Conservation (phyloP, 2,329 filamentous ascomycete genomes). For the Stachybotrys elegans region DNA sequence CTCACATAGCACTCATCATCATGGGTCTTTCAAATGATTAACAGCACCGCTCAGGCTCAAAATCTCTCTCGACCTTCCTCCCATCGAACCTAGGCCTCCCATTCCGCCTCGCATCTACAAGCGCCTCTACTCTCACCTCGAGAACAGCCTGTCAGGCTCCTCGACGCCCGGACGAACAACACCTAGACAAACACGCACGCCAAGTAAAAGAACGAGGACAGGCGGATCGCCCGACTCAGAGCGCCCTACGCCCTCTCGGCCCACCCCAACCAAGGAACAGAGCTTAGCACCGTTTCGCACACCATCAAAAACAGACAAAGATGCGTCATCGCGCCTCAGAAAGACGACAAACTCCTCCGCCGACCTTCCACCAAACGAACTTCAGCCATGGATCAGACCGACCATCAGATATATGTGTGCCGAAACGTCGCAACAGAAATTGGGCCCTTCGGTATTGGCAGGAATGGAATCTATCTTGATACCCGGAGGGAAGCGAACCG, state of each 20-base stretch:
- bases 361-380: constrained; percentile 25
- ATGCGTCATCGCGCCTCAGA: constrained; percentile 37
- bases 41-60: constrained; percentile 56
- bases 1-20: not conserved
- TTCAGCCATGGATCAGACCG: constrained; percentile 65
- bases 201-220: constrained; percentile 24
- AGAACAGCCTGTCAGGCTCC: constrained; percentile 58
- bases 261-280: constrained; percentile 42
- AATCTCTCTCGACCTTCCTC: constrained; percentile 68
- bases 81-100: constrained; percentile 69
- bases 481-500: constrained; percentile 35
- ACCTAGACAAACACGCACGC: constrained; percentile 24
- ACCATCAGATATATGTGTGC: constrained; percentile 60
- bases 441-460: constrained; percentile 69
- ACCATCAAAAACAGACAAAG: constrained; percentile 16
- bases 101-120: constrained; percentile 78
- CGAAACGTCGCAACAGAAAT: constrained; percentile 52
- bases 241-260: constrained; percentile 32
- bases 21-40: not conserved
- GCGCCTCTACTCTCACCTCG: constrained; percentile 75
- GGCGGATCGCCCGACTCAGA: constrained; percentile 19
- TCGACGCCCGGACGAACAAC: constrained; percentile 23
- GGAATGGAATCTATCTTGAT: constrained; percentile 58
- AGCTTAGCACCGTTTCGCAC: constrained; percentile 39
- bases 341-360: constrained; percentile 39